Percentiles rank a stretch among this genome's conserved stretches.
Evolutionary conservation across 2,329 filamentous ascomycete genomes (phyloP).

Genomic region (Fusarium scirpi): DNA sequence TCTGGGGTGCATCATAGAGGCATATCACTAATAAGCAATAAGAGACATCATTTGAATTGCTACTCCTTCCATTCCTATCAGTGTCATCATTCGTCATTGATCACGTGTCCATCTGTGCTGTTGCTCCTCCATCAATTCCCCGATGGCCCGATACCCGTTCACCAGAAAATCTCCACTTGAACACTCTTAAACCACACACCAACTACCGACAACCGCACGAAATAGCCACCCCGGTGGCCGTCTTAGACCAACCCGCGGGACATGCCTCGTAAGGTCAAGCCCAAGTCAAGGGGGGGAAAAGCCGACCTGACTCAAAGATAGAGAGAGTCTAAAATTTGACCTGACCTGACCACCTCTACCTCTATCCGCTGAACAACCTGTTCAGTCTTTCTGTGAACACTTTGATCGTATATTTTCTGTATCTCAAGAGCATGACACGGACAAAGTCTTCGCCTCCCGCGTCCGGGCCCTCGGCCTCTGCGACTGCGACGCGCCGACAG

Average conservation of each 20-base stretch:
- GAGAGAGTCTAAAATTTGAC: slow-evolving; percentile 5
- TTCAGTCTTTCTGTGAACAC: not conserved
- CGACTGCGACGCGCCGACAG: slow-evolving; percentile 39
- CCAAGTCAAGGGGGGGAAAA: slow-evolving; percentile 6
- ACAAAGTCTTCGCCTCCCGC: slow-evolving; percentile 23
- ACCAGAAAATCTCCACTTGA: slow-evolving; percentile 12
- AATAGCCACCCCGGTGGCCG: slow-evolving; percentile 44
- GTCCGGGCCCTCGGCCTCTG: slow-evolving; percentile 36
- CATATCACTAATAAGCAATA: not conserved
- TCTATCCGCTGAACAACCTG: not conserved
- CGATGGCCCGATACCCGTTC: slow-evolving; percentile 34
- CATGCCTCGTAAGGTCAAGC: slow-evolving; percentile 10
- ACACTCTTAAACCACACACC: slow-evolving; percentile 1
- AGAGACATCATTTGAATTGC: not conserved
- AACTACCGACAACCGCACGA: slow-evolving; percentile 37
- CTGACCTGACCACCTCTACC: not conserved
- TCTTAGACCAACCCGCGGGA: slow-evolving; percentile 18
- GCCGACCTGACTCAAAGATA: slow-evolving; percentile 1
- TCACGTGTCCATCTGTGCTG: slow-evolving; percentile 3
- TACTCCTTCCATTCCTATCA: not conserved
- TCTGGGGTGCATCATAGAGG: not conserved
- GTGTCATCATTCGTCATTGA: not conserved
- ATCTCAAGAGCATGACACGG: slow-evolving; percentile 17
- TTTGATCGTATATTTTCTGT: not conserved
- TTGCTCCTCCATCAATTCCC: not conserved